A percentile compares a stretch with the other conserved stretches of the same genome.
Evolutionary conservation across 1,284 basidiomycete genomes (phyloP).

Genomic region (Apiotrichum siamense): DNA sequence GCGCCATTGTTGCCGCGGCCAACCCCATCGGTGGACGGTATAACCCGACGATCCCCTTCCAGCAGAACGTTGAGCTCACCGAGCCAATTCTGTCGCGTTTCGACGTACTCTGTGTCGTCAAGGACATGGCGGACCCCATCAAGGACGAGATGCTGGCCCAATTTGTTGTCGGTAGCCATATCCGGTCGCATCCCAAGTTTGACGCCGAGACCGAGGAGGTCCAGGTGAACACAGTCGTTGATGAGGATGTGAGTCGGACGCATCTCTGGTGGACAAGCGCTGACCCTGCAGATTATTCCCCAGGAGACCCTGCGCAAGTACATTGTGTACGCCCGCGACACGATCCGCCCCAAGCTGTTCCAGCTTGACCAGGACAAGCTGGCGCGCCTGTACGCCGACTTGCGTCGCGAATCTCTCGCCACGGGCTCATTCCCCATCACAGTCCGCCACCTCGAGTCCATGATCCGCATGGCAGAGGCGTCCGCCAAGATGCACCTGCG

Average conservation of each 20-base stretch:
- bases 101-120: slow-evolving; percentile 96
- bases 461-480: slow-evolving; percentile 99
- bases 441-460: slow-evolving; percentile 93
- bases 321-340: slow-evolving; percentile 97
- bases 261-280: not conserved
- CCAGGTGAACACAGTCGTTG: slow-evolving; percentile 77
- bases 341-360: slow-evolving; percentile 83
- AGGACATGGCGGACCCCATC: slow-evolving; percentile 93
- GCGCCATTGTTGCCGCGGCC: slow-evolving; percentile 94
- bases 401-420: slow-evolving; percentile 89
- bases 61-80: slow-evolving; percentile 97
- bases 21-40: slow-evolving; percentile 95
- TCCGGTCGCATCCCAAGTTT: slow-evolving; percentile 90
- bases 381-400: slow-evolving; percentile 88
- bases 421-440: slow-evolving; percentile 98
- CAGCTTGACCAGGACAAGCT: slow-evolving; percentile 96
- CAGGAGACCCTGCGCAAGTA: slow-evolving; percentile 98
- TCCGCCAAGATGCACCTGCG: slow-evolving; percentile 97
- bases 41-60: slow-evolving; percentile 95
- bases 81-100: slow-evolving; percentile 99
- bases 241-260: slow-evolving; percentile 70
- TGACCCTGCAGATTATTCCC: slow-evolving; percentile 68
- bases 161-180: slow-evolving; percentile 94
- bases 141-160: slow-evolving; percentile 93
- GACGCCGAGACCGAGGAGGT: slow-evolving; percentile 76